Base-by-base conservation (phyloP, 2,329 filamentous ascomycete species). In the Talaromyces sp. region DNA sequence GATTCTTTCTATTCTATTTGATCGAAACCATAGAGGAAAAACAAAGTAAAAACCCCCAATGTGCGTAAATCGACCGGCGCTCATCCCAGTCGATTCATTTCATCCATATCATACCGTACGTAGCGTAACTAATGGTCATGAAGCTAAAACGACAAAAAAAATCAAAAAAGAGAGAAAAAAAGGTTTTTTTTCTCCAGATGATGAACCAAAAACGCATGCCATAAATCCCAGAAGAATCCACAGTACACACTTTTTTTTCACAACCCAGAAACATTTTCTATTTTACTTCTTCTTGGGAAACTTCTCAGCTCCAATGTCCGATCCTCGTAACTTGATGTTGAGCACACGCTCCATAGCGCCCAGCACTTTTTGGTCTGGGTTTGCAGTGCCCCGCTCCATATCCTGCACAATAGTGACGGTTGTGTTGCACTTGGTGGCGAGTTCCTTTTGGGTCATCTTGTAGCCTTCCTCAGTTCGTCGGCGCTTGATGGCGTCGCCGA, bases 401-500 rank as follows among this genome's bases (percentile, higher is more conserved):
- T 92, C 88, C 71, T 88, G 89, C 65, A 97, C 83, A 67, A 94
- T 81, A 65, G 85, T 84, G 57, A 88, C 85, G 48, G 90, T 93
- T 63, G 89, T 92, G 82, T 96, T 96, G 83, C 90, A 92, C 80
- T 91, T 91, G 66, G 88, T 91, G 63, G 92, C 93, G 59, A 88
- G 80, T 65, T 87, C 85, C 75, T 95, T 95, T 79, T 97, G 94
- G 60, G 92, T 95, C 91, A 97, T 93, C 81, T 96, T 94, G 77
- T 92, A 92, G 77, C 89, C 89, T 74, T 91, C 88, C 74, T 88
- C 86, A 73, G 86, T 87, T 65, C 94, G 90, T 59, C 89, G 85
- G 71, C 88, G 84, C 70, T 86, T 84, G 79, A 97, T 97, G 66
- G 88, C 90, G 66, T 90, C 86, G 70, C 90, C 91, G 65, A 97